Percentiles rank a stretch among this genome's conserved stretches.
Conservation (phyloP, 2,329 filamentous ascomycete genomes). For the Didymella arachidicola region DNA sequence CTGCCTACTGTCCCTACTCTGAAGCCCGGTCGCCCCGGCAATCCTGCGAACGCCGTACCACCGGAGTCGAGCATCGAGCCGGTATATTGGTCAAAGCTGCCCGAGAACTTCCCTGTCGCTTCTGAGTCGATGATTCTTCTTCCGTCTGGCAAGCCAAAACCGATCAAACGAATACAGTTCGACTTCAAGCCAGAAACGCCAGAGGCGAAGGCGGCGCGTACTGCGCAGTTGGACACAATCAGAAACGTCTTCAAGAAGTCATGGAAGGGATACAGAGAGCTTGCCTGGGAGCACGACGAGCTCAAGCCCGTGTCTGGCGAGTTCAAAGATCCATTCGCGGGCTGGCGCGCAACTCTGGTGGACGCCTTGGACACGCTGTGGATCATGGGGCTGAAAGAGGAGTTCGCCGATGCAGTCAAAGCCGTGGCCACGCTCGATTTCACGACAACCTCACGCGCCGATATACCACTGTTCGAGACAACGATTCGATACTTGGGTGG, state of each 20-base stretch:
- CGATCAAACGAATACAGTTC: constrained; percentile 80
- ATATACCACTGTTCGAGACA: constrained; percentile 74
- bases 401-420: constrained; percentile 70
- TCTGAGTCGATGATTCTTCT: constrained; percentile 74
- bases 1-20: constrained; percentile 32
- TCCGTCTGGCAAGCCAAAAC: constrained; percentile 73
- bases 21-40: constrained; percentile 23
- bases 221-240: constrained; percentile 70
- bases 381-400: constrained; percentile 72
- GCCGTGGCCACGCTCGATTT: constrained; percentile 69
- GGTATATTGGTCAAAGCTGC: constrained; percentile 76
- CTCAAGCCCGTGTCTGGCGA: constrained; percentile 73
- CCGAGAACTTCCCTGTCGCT: constrained; percentile 80
- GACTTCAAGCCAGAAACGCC: constrained; percentile 70
- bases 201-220: constrained; percentile 61
- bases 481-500: constrained; percentile 76
- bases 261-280: constrained; percentile 81
- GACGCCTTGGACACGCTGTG: constrained; percentile 77
- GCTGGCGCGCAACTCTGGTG: constrained; percentile 87
- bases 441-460: constrained; percentile 57
- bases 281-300: constrained; percentile 89
- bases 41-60: constrained; percentile 32
- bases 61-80: constrained; percentile 33
- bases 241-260: constrained; percentile 77
- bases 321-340: constrained; percentile 83